phyloP scores from a whole-genome alignment of 1,284 basidiomycete genomes.

The Macrocybe sp. region DNA sequence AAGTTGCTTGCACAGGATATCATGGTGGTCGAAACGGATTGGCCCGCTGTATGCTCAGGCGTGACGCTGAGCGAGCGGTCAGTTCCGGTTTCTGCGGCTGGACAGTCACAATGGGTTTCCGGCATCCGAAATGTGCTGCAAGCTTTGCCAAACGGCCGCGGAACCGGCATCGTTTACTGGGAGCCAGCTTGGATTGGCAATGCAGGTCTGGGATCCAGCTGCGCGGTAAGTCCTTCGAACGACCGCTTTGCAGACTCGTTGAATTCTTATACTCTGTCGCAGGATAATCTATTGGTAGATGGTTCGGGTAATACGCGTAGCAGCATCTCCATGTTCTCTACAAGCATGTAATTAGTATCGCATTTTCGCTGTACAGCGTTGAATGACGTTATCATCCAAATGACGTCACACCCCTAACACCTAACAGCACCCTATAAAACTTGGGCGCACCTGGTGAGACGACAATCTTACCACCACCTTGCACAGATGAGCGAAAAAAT shows the following conservation, averaged over 20 bases:
- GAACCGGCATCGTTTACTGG: conserved; percentile 51
- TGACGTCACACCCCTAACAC: not conserved
- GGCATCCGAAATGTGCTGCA: conserved; percentile 45
- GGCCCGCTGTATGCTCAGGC: conserved; percentile 49
- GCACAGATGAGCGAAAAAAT: not conserved
- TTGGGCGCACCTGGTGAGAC: not conserved
- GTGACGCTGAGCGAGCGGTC: conserved; percentile 42
- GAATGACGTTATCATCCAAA: not conserved
- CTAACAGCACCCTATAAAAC: not conserved
- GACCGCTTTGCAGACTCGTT: not conserved
- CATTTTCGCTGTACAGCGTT: not conserved
- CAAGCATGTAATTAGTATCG: conserved; percentile 22
- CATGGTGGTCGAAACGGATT: conserved; percentile 63
- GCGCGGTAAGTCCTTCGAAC: conserved; percentile 36
- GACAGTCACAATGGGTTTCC: conserved; percentile 50
- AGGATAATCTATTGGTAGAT: conserved; percentile 36
- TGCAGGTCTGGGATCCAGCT: conserved; percentile 49
- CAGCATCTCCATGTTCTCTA: conserved; percentile 31
- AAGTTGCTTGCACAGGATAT: conserved; percentile 31
- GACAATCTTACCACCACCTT: not conserved
- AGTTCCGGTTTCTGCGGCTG: conserved; percentile 45
- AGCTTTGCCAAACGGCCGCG: conserved; percentile 40
- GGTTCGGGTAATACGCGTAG: conserved; percentile 28
- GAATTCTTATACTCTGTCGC: conserved; percentile 2
- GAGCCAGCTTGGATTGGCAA: conserved; percentile 63